Evolutionary conservation across 2,329 filamentous ascomycete species (phyloP), one percentile per base, ranked within the genome.

Genomic region (Pseudocercospora macadamiae): DNA sequence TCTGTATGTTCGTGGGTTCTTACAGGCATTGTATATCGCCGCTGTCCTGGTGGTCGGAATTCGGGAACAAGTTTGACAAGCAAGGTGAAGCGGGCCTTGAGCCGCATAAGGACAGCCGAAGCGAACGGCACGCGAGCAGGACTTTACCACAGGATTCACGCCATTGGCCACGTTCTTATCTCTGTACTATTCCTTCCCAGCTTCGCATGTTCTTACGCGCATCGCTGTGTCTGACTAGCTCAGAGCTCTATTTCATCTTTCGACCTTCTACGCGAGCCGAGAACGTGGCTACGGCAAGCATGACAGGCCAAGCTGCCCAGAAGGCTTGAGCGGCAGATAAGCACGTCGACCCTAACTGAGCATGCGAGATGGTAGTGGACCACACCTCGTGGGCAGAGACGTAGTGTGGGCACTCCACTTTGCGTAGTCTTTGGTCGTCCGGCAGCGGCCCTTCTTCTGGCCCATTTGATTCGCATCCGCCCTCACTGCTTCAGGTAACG

Each of bases 401-500:
- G n/a, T n/a, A n/a, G n/a, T n/a, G n/a, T n/a, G n/a, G n/a, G n/a
- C n/a, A n/a, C n/a, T n/a, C n/a, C n/a, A n/a, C n/a, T n/a, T n/a
- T n/a, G n/a, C n/a, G n/a, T n/a, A n/a, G n/a, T n/a, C n/a, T n/a
- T n/a, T n/a, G n/a, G n/a, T n/a, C n/a, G n/a, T n/a, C n/a, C 19
- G 37, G 39, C 53, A 23, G 53, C 54, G 54, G 54, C 44, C 54
- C 54, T 48, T 55, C 44, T 55, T 55, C 53, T 55, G 53, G 42
- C 16, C 42, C 42, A 37, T 26, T 30, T 34, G 42, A 23, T 32
- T 10, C 28, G 30, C 21, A 23, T 44, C 18, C 34, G n/a, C 21
- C 36, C 21, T 23, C 30, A 19, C 42, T 55, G 25, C 30, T 55
- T 45, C 42, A n/a, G 54, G 54, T 49, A 48, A 34, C 39, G 53